These are phyloP conservation scores for Hura crepitans DNA, from an alignment of 441 rosid species.

Conservation along the genomic window DNA sequence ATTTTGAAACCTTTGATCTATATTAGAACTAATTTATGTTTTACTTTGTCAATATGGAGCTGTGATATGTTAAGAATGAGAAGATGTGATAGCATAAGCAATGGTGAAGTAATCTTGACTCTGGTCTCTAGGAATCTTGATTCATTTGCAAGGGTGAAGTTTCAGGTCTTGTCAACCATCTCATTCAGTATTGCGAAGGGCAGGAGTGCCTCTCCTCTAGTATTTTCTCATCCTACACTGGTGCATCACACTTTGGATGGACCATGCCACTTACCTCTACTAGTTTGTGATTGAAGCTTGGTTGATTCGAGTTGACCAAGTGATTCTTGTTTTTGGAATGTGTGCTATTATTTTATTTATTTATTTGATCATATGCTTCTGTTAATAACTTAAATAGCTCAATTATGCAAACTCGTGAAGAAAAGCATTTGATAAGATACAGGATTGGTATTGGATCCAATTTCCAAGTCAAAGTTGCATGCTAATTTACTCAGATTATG, in stretches of 20 bases:
- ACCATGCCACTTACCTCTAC: not conserved
- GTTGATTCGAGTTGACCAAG: not conserved
- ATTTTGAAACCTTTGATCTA: not conserved
- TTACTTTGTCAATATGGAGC: not conserved
- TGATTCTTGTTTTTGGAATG: not conserved
- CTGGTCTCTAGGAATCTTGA: not conserved
- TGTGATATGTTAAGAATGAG: not conserved
- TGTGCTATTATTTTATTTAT: not conserved
- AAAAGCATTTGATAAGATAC: not conserved
- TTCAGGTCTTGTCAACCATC: not conserved
- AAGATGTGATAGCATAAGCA: not conserved
- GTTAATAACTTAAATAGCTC: not conserved
- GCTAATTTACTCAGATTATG: not conserved
- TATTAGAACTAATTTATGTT: not conserved
- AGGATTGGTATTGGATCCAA: not conserved
- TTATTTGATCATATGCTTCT: not conserved
- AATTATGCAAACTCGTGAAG: not conserved
- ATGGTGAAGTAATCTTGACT: not conserved
- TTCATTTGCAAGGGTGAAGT: not conserved
- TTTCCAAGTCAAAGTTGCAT: not conserved
- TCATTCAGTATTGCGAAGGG: not conserved
- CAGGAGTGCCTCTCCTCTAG: not conserved
- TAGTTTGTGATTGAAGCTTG: not conserved
- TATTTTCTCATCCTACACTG: not conserved
- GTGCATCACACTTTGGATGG: not conserved